Percentiles rank a stretch among this genome's conserved stretches.
These are phyloP conservation scores for Suhomyces panamericanus DNA, from an alignment of 1,139 yeast species.

Conservation along the genomic window DNA sequence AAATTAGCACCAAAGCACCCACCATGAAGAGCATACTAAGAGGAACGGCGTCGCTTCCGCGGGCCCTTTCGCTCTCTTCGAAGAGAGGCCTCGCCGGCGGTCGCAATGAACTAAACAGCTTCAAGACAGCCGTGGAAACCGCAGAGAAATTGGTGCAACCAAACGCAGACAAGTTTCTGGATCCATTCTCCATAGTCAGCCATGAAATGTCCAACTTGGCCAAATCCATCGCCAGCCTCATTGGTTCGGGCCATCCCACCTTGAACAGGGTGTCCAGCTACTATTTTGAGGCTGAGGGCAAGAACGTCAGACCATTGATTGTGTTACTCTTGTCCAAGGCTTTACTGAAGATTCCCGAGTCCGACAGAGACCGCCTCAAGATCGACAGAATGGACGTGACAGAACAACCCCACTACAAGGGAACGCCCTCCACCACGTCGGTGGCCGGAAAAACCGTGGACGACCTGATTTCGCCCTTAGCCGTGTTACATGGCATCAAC, in stretches of 20 bases:
- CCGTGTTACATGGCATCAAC: slow-evolving; percentile 83
- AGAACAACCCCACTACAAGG: slow-evolving; percentile 58
- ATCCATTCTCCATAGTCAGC: slow-evolving; percentile 91
- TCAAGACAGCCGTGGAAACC: slow-evolving; percentile 64
- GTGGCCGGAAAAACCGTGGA: slow-evolving; percentile 57
- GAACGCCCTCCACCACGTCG: slow-evolving; percentile 48
- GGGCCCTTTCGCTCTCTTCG: not conserved
- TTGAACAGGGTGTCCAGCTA: slow-evolving; percentile 87
- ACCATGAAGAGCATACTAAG: slow-evolving; percentile 6
- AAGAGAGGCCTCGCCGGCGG: not conserved
- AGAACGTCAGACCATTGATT: slow-evolving; percentile 88
- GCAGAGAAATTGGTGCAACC: slow-evolving; percentile 86
- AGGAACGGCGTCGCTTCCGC: slow-evolving; percentile 2
- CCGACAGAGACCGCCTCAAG: slow-evolving; percentile 60
- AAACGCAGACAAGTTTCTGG: slow-evolving; percentile 49
- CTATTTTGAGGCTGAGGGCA: slow-evolving; percentile 95
- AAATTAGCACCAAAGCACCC: not conserved
- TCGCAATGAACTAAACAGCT: slow-evolving; percentile 20
- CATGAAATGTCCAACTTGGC: slow-evolving; percentile 93
- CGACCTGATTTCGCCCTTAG: slow-evolving; percentile 74
- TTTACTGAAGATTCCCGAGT: slow-evolving; percentile 70
- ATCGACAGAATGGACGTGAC: slow-evolving; percentile 66
- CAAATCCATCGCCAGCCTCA: slow-evolving; percentile 76
- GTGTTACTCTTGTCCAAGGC: slow-evolving; percentile 84
- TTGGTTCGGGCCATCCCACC: slow-evolving; percentile 94